Base-by-base conservation (phyloP, 305 asterid genomes). In the Fraxinus angustifolia region DNA sequence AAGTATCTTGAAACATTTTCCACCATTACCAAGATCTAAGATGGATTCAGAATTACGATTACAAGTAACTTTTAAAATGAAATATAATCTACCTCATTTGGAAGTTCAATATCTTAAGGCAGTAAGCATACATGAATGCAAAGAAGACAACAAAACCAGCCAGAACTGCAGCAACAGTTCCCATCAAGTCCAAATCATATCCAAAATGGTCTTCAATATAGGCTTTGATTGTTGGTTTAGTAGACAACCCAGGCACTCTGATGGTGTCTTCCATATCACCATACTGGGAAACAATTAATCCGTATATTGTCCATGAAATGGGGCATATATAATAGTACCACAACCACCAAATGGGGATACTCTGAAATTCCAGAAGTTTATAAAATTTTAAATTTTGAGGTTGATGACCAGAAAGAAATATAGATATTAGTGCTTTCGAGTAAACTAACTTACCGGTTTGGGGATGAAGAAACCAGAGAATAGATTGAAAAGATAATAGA, bases 381-480 rank as follows among this genome's bases (percentile, higher is more conserved):
- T 34, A 34, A 71, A 21, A 33, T 38, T 73, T 81, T 33, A 34
- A 5, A 1, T 60, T 67, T 35, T 0, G 11, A 33, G 65, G 8
- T n/a, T 2, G 2, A 40, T 2, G 33, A 45, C 17, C 17, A 14
- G 17, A 14, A 48, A 12, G n/a, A 50, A 17, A 12, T 50, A 53
- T 23, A 21, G 48, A 16, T 3, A 12, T 53, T 6, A n/a, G 67
- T 7, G 12, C 8, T 53, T 60, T 48, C 0, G 19, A 8, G 58
- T 12, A 35, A 23, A 42, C 60, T 81, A n/a, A 87, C 94, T 91
- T 86, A 91, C 97, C 4, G 94, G 94, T 87, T 85, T 89, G 5
- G 96, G 93, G 80, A 93, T 86, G 86, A 85, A 93, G 91, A 93
- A 93, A 23, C 97, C 97, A 0, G 97, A 89, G 86, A 93, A 91